Percentiles rank a stretch among this genome's conserved stretches.
phyloP scores from a whole-genome alignment of 345 rosid genomes.

The Pistacia atlantica region DNA sequence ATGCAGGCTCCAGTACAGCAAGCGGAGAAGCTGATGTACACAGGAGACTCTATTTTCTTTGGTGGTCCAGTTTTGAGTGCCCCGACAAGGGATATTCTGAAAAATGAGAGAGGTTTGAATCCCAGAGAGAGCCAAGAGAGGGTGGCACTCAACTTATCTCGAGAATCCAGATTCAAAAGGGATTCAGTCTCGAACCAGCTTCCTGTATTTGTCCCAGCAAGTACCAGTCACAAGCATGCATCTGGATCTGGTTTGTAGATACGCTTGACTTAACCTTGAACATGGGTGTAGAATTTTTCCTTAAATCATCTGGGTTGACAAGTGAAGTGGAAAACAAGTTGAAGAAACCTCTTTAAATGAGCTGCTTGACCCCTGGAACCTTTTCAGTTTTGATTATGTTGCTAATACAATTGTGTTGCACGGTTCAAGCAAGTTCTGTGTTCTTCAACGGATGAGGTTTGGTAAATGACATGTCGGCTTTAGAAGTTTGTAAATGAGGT shows the following conservation, averaged over 20 bases:
- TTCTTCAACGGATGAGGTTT: constrained; percentile 3
- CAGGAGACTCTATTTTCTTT: constrained; percentile 94
- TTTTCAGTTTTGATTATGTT: constrained; percentile 5
- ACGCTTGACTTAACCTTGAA: constrained; percentile 6
- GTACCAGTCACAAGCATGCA: constrained; percentile 39
- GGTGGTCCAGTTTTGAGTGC: constrained; percentile 86
- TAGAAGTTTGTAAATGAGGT: constrained; percentile 20
- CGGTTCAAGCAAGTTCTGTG: constrained; percentile 35
- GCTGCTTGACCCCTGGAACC: constrained; percentile 31
- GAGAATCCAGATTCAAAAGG: constrained; percentile 82
- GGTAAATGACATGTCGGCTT: constrained; percentile 1
- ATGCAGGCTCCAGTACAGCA: constrained; percentile 50
- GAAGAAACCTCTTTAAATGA: constrained; percentile 25
- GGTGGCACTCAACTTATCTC: constrained; percentile 56
- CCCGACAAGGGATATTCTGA: constrained; percentile 55
- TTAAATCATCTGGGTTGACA: not conserved
- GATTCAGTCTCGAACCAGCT: constrained; percentile 88
- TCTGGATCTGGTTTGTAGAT: constrained; percentile 49
- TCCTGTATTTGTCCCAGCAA: constrained; percentile 85
- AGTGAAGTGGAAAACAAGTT: constrained; percentile 3
- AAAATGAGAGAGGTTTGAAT: constrained; percentile 52
- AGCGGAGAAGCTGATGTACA: constrained; percentile 74
- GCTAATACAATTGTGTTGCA: constrained; percentile 24
- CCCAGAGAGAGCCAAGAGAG: constrained; percentile 66
- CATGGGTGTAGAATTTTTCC: constrained; percentile 7